A percentile compares a stretch with the other conserved stretches of the same genome.
Conservation (phyloP, 257 asterid genomes). For the Solanum raphanifolium region DNA sequence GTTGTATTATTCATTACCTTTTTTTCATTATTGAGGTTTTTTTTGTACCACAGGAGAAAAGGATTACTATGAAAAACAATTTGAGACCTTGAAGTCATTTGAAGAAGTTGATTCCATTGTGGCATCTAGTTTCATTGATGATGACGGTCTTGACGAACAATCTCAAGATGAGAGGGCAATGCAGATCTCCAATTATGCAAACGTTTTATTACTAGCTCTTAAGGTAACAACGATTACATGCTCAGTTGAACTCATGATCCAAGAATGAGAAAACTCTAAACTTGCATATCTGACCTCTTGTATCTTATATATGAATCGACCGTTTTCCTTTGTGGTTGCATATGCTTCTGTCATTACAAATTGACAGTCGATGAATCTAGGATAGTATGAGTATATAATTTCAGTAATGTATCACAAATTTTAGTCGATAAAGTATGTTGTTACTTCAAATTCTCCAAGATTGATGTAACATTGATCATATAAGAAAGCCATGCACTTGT, state of each 20-base stretch:
- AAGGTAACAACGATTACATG: slow-evolving; percentile 37
- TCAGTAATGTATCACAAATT: background rate
- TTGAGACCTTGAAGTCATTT: slow-evolving; percentile 67
- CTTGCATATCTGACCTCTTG: background rate
- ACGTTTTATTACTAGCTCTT: slow-evolving; percentile 51
- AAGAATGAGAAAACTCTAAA: background rate
- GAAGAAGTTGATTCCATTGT: slow-evolving; percentile 55
- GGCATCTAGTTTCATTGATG: slow-evolving; percentile 34
- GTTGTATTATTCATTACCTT: background rate
- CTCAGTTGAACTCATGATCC: background rate
- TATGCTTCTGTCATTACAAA: background rate
- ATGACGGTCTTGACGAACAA: slow-evolving; percentile 56
- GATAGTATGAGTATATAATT: background rate
- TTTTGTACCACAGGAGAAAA: slow-evolving; percentile 41
- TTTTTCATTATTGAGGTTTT: background rate
- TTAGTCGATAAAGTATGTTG: background rate
- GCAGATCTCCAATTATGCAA: slow-evolving; percentile 77
- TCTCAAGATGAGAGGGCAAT: slow-evolving; percentile 74
- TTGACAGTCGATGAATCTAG: background rate
- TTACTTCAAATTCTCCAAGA: background rate
- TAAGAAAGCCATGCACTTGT: background rate
- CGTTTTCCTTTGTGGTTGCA: background rate
- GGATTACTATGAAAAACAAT: slow-evolving; percentile 73
- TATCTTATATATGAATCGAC: background rate
- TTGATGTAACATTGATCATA: background rate